Base-by-base conservation (phyloP, 768 basidiomycete genomes). In the Hirschioporus abietinus region DNA sequence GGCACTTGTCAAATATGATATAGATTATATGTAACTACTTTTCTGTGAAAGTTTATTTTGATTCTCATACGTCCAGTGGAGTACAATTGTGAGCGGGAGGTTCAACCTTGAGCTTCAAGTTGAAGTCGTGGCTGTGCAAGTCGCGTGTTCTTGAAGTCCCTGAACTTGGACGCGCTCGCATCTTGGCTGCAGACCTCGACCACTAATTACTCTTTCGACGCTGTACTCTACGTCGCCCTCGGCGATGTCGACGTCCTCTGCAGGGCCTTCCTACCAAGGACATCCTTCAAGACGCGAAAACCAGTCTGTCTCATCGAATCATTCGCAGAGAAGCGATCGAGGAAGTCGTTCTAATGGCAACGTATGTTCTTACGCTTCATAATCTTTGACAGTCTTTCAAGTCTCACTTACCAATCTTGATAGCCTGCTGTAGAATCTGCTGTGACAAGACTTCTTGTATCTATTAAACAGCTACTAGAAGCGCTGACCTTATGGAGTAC, bases 401-500 rank as follows among this genome's bases (percentile, higher is more conserved):
- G 64, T 61, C 66, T 27, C 59, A 35, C 64, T 64, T 36, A 64
- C 66, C 25, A 20, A 66, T 15, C n/a, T n/a, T 26, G 34, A 8
- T 36, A 91, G 88, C 91, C 90, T 66, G 88, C 88, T 1, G 92
- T 96, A 66, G 96, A 97, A 76, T 90, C 93, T 36, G 89, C 92
- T 24, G 95, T 97, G 35, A 97, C 96, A 23, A 86, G 93, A 63
- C 85, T 99, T 12, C 84, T 99, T 26, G 94, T 99, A 1, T 89
- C 95, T 34, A 99, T 98, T 70, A 96, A 98, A 75, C 87, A 92
- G 69, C 86, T 99, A n/a, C 83, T 99, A 42, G 95, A 97, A 75
- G 84, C 91, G 1, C 83, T 97, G 65, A 93, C 92, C 7, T 79
- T 85, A 79, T 97, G 95, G 95, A 92, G 91, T 76, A 82, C 82